Evolutionary conservation across 257 asterid species (phyloP), one percentile per base, ranked within the genome.

Genomic region (Primulina tabacum): DNA sequence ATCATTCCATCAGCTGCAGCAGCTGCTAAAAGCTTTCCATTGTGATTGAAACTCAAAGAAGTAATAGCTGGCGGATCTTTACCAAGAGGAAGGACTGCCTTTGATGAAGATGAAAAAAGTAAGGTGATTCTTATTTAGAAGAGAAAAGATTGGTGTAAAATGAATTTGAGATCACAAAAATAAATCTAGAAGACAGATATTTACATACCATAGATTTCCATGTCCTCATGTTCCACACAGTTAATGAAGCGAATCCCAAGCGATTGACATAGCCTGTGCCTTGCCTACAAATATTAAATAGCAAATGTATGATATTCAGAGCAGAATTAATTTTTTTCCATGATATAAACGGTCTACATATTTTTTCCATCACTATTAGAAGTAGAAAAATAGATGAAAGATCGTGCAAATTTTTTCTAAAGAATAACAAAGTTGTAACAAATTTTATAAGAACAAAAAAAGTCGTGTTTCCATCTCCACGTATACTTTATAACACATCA

Each of bases 11-110:
- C 99, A 70, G 86, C 77, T 67, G 99, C 97, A 63, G 95, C 97
- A 74, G 99, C 99, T 64, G 99, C 99, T 82, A 93, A 84, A 78
- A 93, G 92, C 88, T 93, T 90, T 74, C 99, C 99, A 37, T 93
- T 93, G 82, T 93, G 99, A 75, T 89, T 93, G 83, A 93, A 93
- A 80, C 91, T 84, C 81, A 90, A 71, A n/a, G 96, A 88, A 62
- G 97, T 89, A 71, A 90, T 81, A 74, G 97, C 97, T 8, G 97
- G 99, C 70, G 97, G 99, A 86, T 93, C 99, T 76, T 90, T 78
- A 72, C 99, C 99, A 78, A 93, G 97, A 76, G 97, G 99, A 83
- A 93, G 99, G 79, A 85, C 97, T 86, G 97, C 73, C 99, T 93
- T 86, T 89, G 90, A 71, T 64, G 79, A 83, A 79, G 82, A 78